These are phyloP conservation scores for Solidago caesia DNA, from an alignment of 129 eudicot species.

Conservation along the genomic window DNA sequence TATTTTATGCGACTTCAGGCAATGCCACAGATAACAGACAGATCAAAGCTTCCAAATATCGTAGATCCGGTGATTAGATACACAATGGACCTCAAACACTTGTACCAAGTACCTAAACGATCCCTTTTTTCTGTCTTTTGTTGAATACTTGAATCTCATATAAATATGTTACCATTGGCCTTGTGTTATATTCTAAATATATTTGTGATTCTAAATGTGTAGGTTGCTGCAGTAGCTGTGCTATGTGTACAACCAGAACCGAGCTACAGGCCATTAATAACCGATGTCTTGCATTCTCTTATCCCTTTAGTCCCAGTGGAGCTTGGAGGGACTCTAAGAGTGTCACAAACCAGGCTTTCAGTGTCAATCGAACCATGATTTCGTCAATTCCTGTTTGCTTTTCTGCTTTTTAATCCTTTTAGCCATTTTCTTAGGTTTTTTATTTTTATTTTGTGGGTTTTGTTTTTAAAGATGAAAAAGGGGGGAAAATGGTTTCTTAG, in stretches of 20 bases:
- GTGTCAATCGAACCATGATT: constrained; percentile 25
- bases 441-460: constrained; percentile 27
- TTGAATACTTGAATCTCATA: not conserved
- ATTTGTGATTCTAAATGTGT: not conserved
- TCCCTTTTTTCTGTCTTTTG: not conserved
- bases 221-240: constrained; percentile 99
- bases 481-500: constrained; percentile 27
- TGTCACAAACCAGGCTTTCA: constrained; percentile 35
- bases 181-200: not conserved
- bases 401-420: not conserved
- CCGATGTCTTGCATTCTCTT: constrained; percentile 86
- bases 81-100: constrained; percentile 86
- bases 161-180: not conserved
- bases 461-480: constrained; percentile 34
- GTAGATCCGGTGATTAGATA: constrained; percentile 79
- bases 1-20: constrained; percentile 51
- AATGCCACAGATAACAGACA: constrained; percentile 75
- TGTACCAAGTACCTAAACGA: constrained; percentile 61
- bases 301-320: constrained; percentile 87
- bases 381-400: not conserved
- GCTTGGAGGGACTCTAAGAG: constrained; percentile 82
- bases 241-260: constrained; percentile 96
- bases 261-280: constrained; percentile 87
- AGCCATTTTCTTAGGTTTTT: constrained; percentile 11
- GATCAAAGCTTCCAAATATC: constrained; percentile 74